Percentiles rank a stretch among this genome's conserved stretches.
phyloP scores from a whole-genome alignment of 2,329 filamentous ascomycete species.

The Cucurbitaria berberidis region DNA sequence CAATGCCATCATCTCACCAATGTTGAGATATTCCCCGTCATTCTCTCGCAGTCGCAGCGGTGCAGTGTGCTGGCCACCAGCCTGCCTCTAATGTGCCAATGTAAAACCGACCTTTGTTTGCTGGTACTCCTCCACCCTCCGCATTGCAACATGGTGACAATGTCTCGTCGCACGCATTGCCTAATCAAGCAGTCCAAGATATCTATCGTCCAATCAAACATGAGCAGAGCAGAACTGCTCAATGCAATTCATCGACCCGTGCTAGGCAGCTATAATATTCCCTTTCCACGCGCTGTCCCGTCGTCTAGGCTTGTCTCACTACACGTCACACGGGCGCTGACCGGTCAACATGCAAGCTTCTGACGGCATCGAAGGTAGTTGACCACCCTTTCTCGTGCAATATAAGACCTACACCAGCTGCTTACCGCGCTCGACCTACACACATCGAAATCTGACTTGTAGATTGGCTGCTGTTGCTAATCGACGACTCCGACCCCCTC shows the following conservation, averaged over 20 bases:
- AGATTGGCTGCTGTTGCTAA: neutral
- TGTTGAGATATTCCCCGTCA: constrained; percentile 9
- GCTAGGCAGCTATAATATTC: neutral
- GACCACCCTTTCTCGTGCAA: no score
- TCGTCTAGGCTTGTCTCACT: neutral
- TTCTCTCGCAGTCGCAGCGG: constrained; percentile 7
- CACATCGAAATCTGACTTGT: neutral
- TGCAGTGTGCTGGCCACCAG: constrained; percentile 25
- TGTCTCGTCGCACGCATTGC: neutral
- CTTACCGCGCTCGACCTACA: neutral
- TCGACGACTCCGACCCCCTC: constrained; percentile 2
- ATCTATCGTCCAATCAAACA: constrained; percentile 7
- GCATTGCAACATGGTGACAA: neutral
- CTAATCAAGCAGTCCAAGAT: constrained; percentile 7
- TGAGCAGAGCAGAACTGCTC: neutral
- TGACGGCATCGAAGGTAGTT: no score
- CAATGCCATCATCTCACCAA: constrained; percentile 14
- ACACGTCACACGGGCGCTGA: neutral
- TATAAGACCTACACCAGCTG: neutral
- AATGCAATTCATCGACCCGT: neutral
- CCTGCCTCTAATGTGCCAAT: constrained; percentile 29
- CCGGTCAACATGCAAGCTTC: no score
- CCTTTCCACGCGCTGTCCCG: no score
- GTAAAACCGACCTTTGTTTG: constrained; percentile 14
- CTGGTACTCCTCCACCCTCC: constrained; percentile 4